phyloP scores from a whole-genome alignment of 352 stramenopile genomes.

The Phytophthora litchii region DNA sequence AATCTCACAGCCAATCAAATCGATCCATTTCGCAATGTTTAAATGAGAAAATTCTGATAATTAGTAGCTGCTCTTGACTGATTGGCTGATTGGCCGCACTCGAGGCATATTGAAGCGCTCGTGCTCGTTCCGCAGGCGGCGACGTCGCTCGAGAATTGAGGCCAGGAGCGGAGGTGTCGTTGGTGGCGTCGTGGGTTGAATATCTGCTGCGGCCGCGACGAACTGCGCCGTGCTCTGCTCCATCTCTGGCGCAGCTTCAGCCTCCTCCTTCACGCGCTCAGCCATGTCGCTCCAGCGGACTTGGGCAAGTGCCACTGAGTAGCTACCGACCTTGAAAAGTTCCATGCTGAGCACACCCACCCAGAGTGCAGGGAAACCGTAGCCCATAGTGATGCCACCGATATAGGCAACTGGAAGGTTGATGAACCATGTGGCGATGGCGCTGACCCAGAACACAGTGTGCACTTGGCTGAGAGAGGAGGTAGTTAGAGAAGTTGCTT shows the following conservation, averaged over 20 bases:
- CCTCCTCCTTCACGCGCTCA: conserved; percentile 45
- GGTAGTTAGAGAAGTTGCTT: background rate
- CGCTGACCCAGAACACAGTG: conserved; percentile 68
- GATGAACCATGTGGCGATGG: conserved; percentile 67
- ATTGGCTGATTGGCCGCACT: conserved; percentile 28
- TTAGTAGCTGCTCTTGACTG: conserved; percentile 9
- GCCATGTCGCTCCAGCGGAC: conserved; percentile 62
- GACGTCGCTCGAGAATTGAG: conserved; percentile 43
- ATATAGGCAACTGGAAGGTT: conserved; percentile 68
- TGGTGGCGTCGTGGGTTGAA: conserved; percentile 54
- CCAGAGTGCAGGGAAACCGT: conserved; percentile 71
- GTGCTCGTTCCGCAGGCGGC: conserved; percentile 20
- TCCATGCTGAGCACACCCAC: conserved; percentile 68
- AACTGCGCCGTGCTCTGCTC: conserved; percentile 66
- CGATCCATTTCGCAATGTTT: background rate
- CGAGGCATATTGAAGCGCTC: conserved; percentile 25
- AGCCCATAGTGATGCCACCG: conserved; percentile 49
- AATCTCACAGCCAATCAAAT: no score
- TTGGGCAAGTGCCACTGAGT: conserved; percentile 45
- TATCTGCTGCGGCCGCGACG: conserved; percentile 63
- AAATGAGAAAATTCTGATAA: background rate
- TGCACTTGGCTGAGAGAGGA: conserved; percentile 49
- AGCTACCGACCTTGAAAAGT: conserved; percentile 63
- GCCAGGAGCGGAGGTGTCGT: conserved; percentile 48
- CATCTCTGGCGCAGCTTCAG: conserved; percentile 48